phyloP scores from a whole-genome alignment of 2,329 filamentous ascomycete genomes.

The Penicillium olsonii region DNA sequence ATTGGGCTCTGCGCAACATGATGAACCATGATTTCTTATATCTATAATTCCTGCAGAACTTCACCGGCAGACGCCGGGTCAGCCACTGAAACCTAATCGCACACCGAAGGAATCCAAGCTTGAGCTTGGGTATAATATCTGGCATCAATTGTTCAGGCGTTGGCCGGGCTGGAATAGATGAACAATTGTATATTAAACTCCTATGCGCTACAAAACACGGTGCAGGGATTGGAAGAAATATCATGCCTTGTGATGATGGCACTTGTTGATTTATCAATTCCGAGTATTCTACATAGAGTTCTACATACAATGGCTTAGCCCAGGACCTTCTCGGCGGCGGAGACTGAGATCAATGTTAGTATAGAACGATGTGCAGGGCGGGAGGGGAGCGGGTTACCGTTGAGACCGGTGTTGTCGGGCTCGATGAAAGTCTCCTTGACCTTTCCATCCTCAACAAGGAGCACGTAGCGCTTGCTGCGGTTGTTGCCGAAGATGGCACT shows the following conservation, averaged over 20 bases:
- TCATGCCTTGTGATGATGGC: background rate
- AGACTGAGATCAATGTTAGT: conserved; percentile 39
- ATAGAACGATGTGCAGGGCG: conserved; percentile 4
- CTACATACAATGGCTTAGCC: conserved; percentile 29
- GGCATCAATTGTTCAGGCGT: conserved; percentile 9
- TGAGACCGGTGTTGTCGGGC: conserved; percentile 81
- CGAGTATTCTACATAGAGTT: background rate
- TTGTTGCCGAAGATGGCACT: conserved; percentile 76
- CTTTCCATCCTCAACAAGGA: conserved; percentile 81
- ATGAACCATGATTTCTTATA: background rate
- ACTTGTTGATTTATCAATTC: conserved; percentile 5
- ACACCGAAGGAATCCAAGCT: background rate
- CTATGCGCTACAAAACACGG: background rate
- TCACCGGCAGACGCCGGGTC: background rate
- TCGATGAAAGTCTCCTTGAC: conserved; percentile 80
- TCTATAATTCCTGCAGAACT: background rate
- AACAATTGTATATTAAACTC: conserved; percentile 11
- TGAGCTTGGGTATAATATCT: background rate
- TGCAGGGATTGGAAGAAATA: conserved; percentile 1
- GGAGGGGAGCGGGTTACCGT: conserved; percentile 54
- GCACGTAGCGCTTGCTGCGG: conserved; percentile 84
- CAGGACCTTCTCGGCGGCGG: conserved; percentile 52
- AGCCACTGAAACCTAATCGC: background rate
- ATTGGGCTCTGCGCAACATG: background rate
- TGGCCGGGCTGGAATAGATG: conserved; percentile 9